Evolutionary conservation across 2,329 filamentous ascomycete species (phyloP), one percentile per base, ranked within the genome.

Genomic region (Diaporthe longicolla): DNA sequence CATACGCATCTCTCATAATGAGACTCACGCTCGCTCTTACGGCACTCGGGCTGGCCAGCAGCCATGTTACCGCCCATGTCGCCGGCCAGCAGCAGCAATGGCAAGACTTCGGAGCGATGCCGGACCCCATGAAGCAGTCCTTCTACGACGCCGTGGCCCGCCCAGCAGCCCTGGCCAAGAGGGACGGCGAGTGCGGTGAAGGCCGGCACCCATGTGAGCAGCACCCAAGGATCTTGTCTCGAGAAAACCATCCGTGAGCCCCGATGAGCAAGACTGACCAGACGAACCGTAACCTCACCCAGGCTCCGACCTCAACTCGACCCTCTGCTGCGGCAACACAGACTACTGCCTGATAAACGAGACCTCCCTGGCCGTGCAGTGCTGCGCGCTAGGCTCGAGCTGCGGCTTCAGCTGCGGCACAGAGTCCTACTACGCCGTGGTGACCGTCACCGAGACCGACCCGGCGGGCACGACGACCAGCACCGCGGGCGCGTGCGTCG

Each of bases 301-400:
- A 79, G 78, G 78, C 74, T 76, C 77, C 75, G 79, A 80, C 55
- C 77, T 80, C 66, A 79, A 79, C 76, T 77, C 78, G 2, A 75
- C 75, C 5, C 2, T 3, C 11, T 82, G 80, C 75, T 82, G 80
- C 74, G 4, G 54, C 48, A 78, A 81, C 69, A 71, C 74, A 45
- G 32, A 59, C 32, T 81, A 80, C 78, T 84, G 82, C 78, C 77
- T 83, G 68, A 74, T 82, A 70, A 76, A 83, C 74, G 75, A 77
- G 8, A 55, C 37, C 5, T 71, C 75, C 26, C 73, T 75, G 68
- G 52, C 45, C 19, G 74, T 78, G 0, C 74, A 72, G n/a, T 84
- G 83, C 77, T 84, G 82, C 76, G 68, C 72, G 7, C 74, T 83
- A 32, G 82, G 81, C 48, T 78, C 78, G 1, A 70, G 35, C 5